These are phyloP conservation scores for Curvularia hawaiiensis DNA, from an alignment of 2,329 filamentous ascomycete genomes.

Conservation along the genomic window DNA sequence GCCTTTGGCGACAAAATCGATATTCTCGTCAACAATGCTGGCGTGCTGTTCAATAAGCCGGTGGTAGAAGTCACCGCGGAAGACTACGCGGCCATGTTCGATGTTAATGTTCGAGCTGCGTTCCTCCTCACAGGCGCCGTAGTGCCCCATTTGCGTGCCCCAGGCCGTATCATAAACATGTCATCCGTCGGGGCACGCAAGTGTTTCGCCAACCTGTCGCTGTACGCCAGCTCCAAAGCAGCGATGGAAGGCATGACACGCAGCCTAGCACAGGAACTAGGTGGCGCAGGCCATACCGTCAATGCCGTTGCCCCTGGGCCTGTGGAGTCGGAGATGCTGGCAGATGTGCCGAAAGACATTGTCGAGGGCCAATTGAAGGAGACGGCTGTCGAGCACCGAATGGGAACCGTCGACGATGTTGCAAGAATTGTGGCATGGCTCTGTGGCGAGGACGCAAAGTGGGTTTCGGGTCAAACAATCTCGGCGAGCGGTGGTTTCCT, in stretches of 20 bases:
- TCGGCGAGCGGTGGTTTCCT: conserved; percentile 58
- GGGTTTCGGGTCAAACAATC: conserved; percentile 59
- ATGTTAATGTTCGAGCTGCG: conserved; percentile 62
- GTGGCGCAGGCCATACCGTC: conserved; percentile 62
- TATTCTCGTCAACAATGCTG: conserved; percentile 53
- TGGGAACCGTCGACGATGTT: conserved; percentile 60
- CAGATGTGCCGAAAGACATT: conserved; percentile 56
- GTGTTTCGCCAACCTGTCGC: conserved; percentile 53
- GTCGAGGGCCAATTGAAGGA: conserved; percentile 56
- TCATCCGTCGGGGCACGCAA: conserved; percentile 58
- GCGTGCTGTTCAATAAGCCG: conserved; percentile 33
- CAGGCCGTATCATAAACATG: conserved; percentile 64
- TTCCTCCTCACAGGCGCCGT: conserved; percentile 61
- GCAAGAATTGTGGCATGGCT: conserved; percentile 62
- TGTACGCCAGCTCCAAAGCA: conserved; percentile 64
- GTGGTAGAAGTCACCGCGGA: conserved; percentile 48
- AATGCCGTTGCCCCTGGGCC: conserved; percentile 66
- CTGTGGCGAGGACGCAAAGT: conserved; percentile 53
- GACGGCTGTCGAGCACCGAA: conserved; percentile 58
- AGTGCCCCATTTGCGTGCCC: conserved; percentile 56
- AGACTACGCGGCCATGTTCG: conserved; percentile 61
- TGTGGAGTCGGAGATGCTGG: conserved; percentile 63
- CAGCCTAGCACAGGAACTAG: conserved; percentile 64
- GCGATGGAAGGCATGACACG: conserved; percentile 66
- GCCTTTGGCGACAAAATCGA: conserved; percentile 50